phyloP scores from a whole-genome alignment of 805 yeast species.

The Candida boidinii region DNA sequence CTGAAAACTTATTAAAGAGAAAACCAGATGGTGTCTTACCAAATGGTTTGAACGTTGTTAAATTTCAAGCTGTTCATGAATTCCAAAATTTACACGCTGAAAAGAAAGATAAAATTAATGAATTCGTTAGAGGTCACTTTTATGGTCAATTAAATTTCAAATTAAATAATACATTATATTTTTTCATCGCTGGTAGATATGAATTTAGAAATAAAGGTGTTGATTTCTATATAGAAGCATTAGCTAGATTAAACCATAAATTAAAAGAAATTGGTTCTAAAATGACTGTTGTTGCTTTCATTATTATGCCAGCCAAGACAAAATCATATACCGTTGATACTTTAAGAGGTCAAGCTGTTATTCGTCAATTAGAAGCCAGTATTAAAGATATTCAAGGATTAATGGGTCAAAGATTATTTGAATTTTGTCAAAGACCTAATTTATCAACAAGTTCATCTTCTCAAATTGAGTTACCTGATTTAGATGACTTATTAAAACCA shows the following conservation, averaged over 20 bases:
- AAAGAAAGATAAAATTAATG: conserved; percentile 86
- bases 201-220: conserved; percentile 96
- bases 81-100: conserved; percentile 93
- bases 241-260: conserved; percentile 85
- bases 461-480: conserved; percentile 45
- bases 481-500: conserved; percentile 77
- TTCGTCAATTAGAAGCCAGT: conserved; percentile 81
- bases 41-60: conserved; percentile 90
- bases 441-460: conserved; percentile 32
- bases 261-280: conserved; percentile 76
- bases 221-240: conserved; percentile 86
- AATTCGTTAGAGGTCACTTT: conserved; percentile 93
- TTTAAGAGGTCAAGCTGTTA: conserved; percentile 91
- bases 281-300: conserved; percentile 92
- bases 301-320: conserved; percentile 96
- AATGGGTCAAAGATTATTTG: conserved; percentile 82
- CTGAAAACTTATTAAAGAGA: conserved; percentile 86
- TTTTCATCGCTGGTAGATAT: conserved; percentile 95
- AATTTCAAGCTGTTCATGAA: conserved; percentile 96
- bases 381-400: conserved; percentile 79
- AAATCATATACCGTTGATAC: conserved; percentile 95
- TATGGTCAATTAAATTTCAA: conserved; percentile 95
- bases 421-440: conserved; percentile 56
- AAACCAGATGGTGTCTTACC: conserved; percentile 98
- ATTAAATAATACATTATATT: conserved; percentile 85